Conservation (phyloP, 768 basidiomycete species). For the Phanerodontia chrysosporium region DNA sequence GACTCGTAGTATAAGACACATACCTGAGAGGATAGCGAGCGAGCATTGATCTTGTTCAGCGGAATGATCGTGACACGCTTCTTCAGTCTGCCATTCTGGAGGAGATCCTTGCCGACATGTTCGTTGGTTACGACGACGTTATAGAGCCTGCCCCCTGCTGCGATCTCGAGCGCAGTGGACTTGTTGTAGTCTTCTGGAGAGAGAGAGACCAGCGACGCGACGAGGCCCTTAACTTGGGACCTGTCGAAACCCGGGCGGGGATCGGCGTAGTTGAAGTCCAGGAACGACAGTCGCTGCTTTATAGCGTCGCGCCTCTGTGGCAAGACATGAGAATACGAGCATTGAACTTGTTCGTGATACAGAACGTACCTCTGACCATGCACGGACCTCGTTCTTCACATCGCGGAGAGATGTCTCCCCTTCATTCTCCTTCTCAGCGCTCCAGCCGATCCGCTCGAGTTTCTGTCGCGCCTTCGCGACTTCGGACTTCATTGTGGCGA, state of each 20-base stretch:
- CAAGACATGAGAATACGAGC: neutral
- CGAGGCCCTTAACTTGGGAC: slow-evolving; percentile 83
- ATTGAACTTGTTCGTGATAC: neutral
- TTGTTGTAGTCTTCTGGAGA: slow-evolving; percentile 66
- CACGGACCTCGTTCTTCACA: slow-evolving; percentile 50
- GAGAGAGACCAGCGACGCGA: slow-evolving; percentile 84
- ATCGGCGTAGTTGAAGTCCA: slow-evolving; percentile 80
- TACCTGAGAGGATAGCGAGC: slow-evolving; percentile 48
- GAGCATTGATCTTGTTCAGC: slow-evolving; percentile 81
- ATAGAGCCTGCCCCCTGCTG: slow-evolving; percentile 84
- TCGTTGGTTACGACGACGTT: slow-evolving; percentile 95
- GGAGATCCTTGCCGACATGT: slow-evolving; percentile 76
- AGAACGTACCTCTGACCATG: slow-evolving; percentile 56
- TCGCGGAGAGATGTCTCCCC: slow-evolving; percentile 45
- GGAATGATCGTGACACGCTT: slow-evolving; percentile 93
- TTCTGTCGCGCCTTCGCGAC: slow-evolving; percentile 52
- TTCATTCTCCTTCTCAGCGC: slow-evolving; percentile 63
- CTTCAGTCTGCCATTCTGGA: slow-evolving; percentile 73
- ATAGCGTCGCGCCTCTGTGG: slow-evolving; percentile 63
- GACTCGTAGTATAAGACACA: slow-evolving; percentile 3
- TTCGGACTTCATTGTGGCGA: slow-evolving; percentile 54
- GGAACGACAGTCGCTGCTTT: slow-evolving; percentile 57
- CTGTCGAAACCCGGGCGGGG: slow-evolving; percentile 82
- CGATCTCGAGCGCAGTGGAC: slow-evolving; percentile 88
- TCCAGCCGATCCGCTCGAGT: slow-evolving; percentile 69